Base-by-base conservation (phyloP, 345 rosid species). In the Xanthoceras sorbifolium region DNA sequence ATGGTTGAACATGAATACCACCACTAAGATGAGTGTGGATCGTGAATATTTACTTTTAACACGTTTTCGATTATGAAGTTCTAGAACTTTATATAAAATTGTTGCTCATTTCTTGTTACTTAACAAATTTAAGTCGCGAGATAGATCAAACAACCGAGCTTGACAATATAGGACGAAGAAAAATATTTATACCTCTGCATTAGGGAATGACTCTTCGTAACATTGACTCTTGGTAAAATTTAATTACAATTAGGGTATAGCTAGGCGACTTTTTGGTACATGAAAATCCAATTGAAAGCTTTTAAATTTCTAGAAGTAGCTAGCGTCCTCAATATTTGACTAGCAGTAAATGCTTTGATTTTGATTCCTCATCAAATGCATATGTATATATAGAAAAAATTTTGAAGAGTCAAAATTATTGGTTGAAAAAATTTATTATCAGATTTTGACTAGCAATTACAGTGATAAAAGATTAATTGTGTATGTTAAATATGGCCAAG, bases 291-390 rank as follows among this genome's bases (percentile, higher is more conserved):
- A 17, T 5, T 57, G 11, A 57, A 6, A 2, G 10, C 28, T 20
- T 57, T 20, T 20, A 22, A 42, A n/a, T 20, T 22, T 57, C 62
- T 57, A 57, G 62, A 57, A 57, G 62, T 6, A 57, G 28, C 62
- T 3, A n/a, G 12, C 28, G 62, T 57, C 61, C 61, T 55, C 62
- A 57, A 57, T 57, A n/a, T 57, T 57, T 57, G 62, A 57, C 62
- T 57, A 22, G 62, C 22, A n/a, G n/a, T 22, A 57, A 22, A 4
- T 57, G 22, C 62, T 22, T 57, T n/a, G 15, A 15, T 4, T 10
- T 48, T 48, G 54, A 57, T n/a, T 57, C 28, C 62, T 22, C 11
- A 9, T 17, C 62, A 57, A n/a, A n/a, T 23, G 28, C 62, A 23
- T 23, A 57, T 15, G n/a, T n/a, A n/a, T n/a, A n/a, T n/a, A n/a